Conservation (phyloP, 2,329 filamentous ascomycete species). For the Pezicula rhizophila region DNA sequence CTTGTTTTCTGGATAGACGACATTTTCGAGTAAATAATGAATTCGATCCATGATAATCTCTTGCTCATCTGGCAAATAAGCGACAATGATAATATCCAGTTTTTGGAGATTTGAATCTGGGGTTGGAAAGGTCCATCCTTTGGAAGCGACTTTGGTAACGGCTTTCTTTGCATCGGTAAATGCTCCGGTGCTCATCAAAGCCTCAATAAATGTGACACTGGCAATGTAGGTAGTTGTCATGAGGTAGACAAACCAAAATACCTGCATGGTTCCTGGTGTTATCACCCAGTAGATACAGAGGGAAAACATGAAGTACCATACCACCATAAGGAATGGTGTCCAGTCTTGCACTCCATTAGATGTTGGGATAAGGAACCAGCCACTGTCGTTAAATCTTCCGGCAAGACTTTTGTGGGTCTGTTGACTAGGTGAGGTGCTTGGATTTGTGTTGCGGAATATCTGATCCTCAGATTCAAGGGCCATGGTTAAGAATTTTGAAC, state of each 20-base stretch:
- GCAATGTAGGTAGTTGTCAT: constrained; percentile 38
- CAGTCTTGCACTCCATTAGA: constrained; percentile 28
- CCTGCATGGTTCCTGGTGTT: constrained; percentile 28
- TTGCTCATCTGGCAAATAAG: constrained; percentile 44
- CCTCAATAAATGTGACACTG: constrained; percentile 33
- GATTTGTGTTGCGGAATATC: not conserved
- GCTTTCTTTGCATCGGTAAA: constrained; percentile 31
- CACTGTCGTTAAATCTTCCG: not conserved
- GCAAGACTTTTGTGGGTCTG: not conserved
- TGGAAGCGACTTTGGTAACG: constrained; percentile 31
- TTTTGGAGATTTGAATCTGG: constrained; percentile 33
- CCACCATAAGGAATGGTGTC: constrained; percentile 35
- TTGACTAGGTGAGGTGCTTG: not conserved
- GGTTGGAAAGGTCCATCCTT: constrained; percentile 35
- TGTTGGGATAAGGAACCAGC: not conserved
- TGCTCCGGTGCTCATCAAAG: constrained; percentile 32
- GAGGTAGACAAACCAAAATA: constrained; percentile 40
- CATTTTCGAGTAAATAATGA: constrained; percentile 38
- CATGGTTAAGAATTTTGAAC: not conserved
- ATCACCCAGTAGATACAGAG: constrained; percentile 35
- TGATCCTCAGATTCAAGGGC: not conserved
- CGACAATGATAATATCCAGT: constrained; percentile 41
- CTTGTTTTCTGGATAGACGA: constrained; percentile 38
- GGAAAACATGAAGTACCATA: constrained; percentile 35
- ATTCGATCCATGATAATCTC: constrained; percentile 43